These are phyloP conservation scores for Colletotrichum scovillei DNA, from an alignment of 2,329 filamentous ascomycete species.

Conservation along the genomic window DNA sequence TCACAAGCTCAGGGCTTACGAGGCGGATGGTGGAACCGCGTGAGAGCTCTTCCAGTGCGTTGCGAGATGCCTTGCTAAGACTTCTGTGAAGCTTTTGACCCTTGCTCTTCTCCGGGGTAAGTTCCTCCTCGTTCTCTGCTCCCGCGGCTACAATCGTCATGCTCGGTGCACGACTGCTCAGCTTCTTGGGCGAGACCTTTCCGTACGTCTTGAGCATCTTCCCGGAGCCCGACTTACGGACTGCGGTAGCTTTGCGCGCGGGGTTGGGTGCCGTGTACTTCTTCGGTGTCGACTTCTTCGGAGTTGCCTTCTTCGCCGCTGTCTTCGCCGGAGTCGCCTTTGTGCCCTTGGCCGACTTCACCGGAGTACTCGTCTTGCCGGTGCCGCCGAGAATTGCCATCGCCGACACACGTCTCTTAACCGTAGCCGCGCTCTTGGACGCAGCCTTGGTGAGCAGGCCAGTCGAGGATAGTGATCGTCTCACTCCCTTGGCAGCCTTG, in stretches of 20 bases:
- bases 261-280: conserved; percentile 35
- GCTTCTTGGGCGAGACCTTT: conserved; percentile 29
- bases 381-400: conserved; percentile 39
- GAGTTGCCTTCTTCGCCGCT: conserved; percentile 8
- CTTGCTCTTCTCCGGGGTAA: conserved; percentile 2
- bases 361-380: conserved; percentile 25
- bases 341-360: conserved; percentile 19
- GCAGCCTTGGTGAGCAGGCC: conserved; percentile 45
- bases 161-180: conserved; percentile 29
- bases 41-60: conserved; percentile 34
- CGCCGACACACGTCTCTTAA: conserved; percentile 50
- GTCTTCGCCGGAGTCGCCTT: conserved; percentile 15
- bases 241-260: conserved; percentile 29
- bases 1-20: conserved; percentile 34
- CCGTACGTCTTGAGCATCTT: conserved; percentile 37
- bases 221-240: conserved; percentile 36
- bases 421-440: conserved; percentile 42
- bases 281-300: conserved; percentile 27
- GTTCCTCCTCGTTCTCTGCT: conserved; percentile 1
- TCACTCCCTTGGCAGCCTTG: conserved; percentile 46
- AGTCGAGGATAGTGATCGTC: conserved; percentile 48
- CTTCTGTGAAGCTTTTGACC: conserved; percentile 24
- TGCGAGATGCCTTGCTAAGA: conserved; percentile 35
- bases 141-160: conserved; percentile 35
- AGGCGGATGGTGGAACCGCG: conserved; percentile 31